phyloP scores from a whole-genome alignment of 441 rosid genomes.

The Aquilaria agallochum region DNA sequence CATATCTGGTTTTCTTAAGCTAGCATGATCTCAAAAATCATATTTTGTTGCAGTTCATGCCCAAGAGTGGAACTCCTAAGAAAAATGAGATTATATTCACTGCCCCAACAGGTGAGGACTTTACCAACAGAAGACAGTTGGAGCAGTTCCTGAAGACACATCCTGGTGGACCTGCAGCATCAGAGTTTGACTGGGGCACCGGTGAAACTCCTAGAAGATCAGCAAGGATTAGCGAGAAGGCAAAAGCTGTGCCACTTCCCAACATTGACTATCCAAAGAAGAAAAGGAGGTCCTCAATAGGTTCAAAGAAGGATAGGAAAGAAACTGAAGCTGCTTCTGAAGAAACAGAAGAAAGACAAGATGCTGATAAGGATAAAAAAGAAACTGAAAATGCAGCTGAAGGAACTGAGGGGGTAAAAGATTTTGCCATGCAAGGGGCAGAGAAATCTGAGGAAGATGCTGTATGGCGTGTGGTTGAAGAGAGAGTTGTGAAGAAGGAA shows the following conservation, averaged over 20 bases:
- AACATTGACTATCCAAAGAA: constrained; percentile 35
- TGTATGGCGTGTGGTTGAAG: constrained; percentile 19
- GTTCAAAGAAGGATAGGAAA: constrained; percentile 28
- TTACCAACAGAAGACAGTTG: constrained; percentile 33
- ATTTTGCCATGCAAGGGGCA: constrained; percentile 28
- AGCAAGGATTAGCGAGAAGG: constrained; percentile 40
- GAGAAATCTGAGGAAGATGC: constrained; percentile 23
- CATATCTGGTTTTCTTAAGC: too few species aligned
- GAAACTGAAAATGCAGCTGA: constrained; percentile 28
- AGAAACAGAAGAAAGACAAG: not conserved
- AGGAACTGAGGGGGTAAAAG: constrained; percentile 29
- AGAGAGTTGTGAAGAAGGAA: constrained; percentile 18
- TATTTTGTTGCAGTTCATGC: constrained; percentile 29
- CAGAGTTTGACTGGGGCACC: constrained; percentile 43
- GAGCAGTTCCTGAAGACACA: constrained; percentile 43
- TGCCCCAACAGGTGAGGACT: constrained; percentile 49
- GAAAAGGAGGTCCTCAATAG: constrained; percentile 28
- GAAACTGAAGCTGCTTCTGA: not conserved
- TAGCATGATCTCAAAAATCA: not conserved
- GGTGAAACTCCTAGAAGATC: constrained; percentile 51
- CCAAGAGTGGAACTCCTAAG: constrained; percentile 27
- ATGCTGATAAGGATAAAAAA: constrained; percentile 14
- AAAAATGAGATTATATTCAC: constrained; percentile 41
- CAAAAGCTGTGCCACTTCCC: constrained; percentile 26
- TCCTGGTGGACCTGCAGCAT: constrained; percentile 34